Evolutionary conservation across 2,329 filamentous ascomycete genomes (phyloP).

Genomic region (Paecilomyces dactylethromorphus): DNA sequence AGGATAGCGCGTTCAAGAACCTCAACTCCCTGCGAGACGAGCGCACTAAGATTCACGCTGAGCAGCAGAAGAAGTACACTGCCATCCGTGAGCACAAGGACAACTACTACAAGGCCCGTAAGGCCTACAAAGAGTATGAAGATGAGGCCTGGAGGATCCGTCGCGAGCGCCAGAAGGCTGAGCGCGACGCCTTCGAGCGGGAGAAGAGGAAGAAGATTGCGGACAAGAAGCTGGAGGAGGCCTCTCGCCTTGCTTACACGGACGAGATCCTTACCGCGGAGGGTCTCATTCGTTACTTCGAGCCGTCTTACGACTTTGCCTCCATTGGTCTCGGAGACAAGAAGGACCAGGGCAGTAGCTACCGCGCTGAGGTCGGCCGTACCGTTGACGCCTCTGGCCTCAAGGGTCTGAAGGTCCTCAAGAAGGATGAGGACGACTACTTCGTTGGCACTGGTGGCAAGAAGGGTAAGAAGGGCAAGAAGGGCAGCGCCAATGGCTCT

Average conservation of each 20-base stretch:
- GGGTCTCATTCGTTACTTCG: constrained; percentile 83
- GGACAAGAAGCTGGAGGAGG: constrained; percentile 48
- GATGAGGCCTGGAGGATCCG: constrained; percentile 70
- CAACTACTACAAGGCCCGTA: constrained; percentile 72
- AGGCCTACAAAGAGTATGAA: constrained; percentile 78
- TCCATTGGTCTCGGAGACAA: constrained; percentile 47
- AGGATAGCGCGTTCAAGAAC: constrained; percentile 85
- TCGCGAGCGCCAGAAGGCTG: constrained; percentile 71
- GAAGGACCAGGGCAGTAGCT: constrained; percentile 54
- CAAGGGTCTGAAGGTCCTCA: constrained; percentile 75
- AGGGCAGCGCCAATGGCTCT: constrained; percentile 47
- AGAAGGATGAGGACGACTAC: constrained; percentile 89
- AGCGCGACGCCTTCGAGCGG: constrained; percentile 55
- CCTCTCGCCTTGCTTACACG: constrained; percentile 70
- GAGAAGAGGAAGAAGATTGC: constrained; percentile 47
- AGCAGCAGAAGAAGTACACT: constrained; percentile 79
- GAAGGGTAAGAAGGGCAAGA: constrained; percentile 86
- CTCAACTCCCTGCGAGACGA: constrained; percentile 79
- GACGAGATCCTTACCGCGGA: constrained; percentile 89
- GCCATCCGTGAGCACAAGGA: constrained; percentile 85
- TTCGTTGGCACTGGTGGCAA: constrained; percentile 65
- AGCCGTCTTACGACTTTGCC: constrained; percentile 69
- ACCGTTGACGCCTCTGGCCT: constrained; percentile 77
- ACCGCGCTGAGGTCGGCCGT: constrained; percentile 71
- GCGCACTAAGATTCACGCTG: constrained; percentile 71